Conservation (phyloP, 148 eudicot genomes). For the Vaccinium macrocarpon region DNA sequence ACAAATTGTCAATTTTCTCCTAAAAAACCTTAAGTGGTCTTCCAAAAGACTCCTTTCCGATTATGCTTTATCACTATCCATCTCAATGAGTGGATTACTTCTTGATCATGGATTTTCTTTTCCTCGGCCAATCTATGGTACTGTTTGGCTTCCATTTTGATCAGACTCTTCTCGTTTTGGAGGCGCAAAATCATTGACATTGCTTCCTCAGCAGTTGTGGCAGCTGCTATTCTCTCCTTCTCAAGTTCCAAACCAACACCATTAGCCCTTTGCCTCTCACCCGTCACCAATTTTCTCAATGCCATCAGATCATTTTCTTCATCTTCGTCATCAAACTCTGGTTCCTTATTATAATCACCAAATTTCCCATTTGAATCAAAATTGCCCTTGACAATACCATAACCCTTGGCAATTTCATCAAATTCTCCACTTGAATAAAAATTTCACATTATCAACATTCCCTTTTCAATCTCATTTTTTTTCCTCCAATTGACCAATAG, state of each 20-base stretch:
- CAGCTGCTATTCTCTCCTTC: constrained; percentile 72
- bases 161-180: constrained; percentile 68
- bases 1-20: constrained; percentile 32
- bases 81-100: constrained; percentile 68
- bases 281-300: constrained; percentile 64
- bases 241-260: constrained; percentile 54
- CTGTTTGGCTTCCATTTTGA: constrained; percentile 61
- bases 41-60: constrained; percentile 52
- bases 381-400: constrained; percentile 12
- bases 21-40: constrained; percentile 50
- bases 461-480: constrained; percentile 25
- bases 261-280: constrained; percentile 42
- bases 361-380: constrained; percentile 17
- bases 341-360: constrained; percentile 22
- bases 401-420: background rate
- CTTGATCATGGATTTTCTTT: constrained; percentile 73
- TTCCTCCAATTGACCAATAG: constrained; percentile 25
- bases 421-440: constrained; percentile 8
- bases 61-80: constrained; percentile 59
- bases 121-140: constrained; percentile 59
- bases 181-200: constrained; percentile 88
- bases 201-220: constrained; percentile 78
- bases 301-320: constrained; percentile 44
- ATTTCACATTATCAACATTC: constrained; percentile 13
- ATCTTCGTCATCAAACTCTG: constrained; percentile 32